phyloP scores from a whole-genome alignment of 257 asterid species.

The Rehmannia glutinosa region DNA sequence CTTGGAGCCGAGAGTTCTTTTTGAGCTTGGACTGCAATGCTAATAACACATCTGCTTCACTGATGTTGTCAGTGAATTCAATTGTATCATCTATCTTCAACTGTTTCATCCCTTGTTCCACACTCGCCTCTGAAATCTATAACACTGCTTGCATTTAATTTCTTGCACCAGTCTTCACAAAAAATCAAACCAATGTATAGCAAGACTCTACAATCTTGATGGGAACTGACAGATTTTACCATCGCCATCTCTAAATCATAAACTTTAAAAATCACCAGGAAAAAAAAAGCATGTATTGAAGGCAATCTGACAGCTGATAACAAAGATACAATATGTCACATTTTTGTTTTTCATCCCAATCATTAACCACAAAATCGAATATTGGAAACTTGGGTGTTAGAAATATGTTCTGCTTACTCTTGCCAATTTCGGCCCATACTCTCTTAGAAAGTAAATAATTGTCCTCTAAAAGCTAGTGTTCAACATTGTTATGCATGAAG shows the following conservation, averaged over 20 bases:
- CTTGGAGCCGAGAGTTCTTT: slow-evolving; percentile 91
- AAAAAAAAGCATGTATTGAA: not conserved
- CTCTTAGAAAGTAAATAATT: too few species aligned
- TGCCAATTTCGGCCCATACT: too few species aligned
- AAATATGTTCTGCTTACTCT: too few species aligned
- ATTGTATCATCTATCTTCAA: slow-evolving; percentile 46
- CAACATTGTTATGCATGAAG: too few species aligned
- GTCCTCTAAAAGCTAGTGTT: too few species aligned
- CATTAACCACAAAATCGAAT: not conserved
- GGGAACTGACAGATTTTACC: not conserved
- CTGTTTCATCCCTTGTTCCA: slow-evolving; percentile 79
- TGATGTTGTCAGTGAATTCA: slow-evolving; percentile 83
- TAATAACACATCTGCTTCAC: slow-evolving; percentile 83
- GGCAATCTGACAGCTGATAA: not conserved
- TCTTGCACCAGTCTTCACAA: slow-evolving; percentile 24
- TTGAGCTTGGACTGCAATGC: slow-evolving; percentile 90
- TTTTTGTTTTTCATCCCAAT: not conserved
- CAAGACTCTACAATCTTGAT: slow-evolving; percentile 3
- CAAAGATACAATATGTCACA: too few species aligned
- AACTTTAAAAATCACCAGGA: not conserved
- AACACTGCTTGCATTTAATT: slow-evolving; percentile 49
- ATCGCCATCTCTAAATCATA: slow-evolving; percentile 1
- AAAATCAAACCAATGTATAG: slow-evolving; percentile 17
- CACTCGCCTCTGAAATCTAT: slow-evolving; percentile 83
- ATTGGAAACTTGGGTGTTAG: too few species aligned